These are phyloP conservation scores for Aspergillus incahuasiensis DNA, from an alignment of 495 filamentous ascomycete genomes.

Conservation along the genomic window DNA sequence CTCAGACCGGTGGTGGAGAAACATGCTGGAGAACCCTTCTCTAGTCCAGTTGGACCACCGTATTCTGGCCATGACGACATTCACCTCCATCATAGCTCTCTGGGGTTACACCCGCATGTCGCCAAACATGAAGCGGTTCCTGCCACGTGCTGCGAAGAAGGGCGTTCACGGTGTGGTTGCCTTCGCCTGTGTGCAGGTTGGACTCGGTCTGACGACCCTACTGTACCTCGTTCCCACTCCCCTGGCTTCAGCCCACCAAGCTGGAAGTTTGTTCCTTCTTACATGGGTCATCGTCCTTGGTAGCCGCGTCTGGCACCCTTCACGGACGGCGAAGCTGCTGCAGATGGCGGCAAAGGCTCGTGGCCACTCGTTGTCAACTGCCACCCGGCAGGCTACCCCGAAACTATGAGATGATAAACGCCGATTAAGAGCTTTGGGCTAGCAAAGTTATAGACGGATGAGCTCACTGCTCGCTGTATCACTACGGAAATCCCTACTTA, in stretches of 20 bases:
- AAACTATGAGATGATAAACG: slow-evolving; percentile 21
- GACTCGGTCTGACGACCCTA: slow-evolving; percentile 82
- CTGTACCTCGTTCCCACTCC: slow-evolving; percentile 88
- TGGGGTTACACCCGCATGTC: slow-evolving; percentile 71
- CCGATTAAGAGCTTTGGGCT: not conserved
- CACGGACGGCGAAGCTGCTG: slow-evolving; percentile 44
- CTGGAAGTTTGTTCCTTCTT: slow-evolving; percentile 78
- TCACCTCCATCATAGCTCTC: slow-evolving; percentile 70
- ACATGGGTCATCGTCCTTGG: slow-evolving; percentile 77
- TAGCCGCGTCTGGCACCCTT: slow-evolving; percentile 53
- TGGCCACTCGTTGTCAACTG: slow-evolving; percentile 23
- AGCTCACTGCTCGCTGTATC: not conserved
- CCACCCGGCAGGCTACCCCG: slow-evolving; percentile 25
- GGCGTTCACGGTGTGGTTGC: slow-evolving; percentile 78
- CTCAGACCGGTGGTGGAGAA: slow-evolving; percentile 89
- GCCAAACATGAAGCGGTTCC: slow-evolving; percentile 50
- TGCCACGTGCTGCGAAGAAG: slow-evolving; percentile 63
- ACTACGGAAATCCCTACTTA: slow-evolving; percentile 18
- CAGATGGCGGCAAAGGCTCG: slow-evolving; percentile 41
- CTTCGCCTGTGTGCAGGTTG: slow-evolving; percentile 75
- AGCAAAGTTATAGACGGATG: not conserved
- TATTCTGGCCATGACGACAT: slow-evolving; percentile 84
- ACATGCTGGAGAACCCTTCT: slow-evolving; percentile 93
- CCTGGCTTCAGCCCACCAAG: slow-evolving; percentile 88
- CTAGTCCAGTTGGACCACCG: slow-evolving; percentile 93